Evolutionary conservation across 495 filamentous ascomycete genomes (phyloP).

Genomic region (Penicillium turbatum): DNA sequence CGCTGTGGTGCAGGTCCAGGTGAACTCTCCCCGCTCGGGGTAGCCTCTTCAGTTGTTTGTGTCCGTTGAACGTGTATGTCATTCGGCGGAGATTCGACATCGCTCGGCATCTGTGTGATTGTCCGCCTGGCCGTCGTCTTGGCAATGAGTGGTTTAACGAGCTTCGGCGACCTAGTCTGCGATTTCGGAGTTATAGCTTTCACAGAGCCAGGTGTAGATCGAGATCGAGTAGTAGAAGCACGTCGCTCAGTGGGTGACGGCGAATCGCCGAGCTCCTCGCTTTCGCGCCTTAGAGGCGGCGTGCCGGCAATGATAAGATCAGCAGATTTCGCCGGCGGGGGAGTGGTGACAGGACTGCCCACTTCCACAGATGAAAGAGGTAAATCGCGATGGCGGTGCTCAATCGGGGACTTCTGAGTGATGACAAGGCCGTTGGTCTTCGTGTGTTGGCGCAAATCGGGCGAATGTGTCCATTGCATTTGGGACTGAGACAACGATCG

Average conservation of each 20-base stretch:
- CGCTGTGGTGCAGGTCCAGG: not conserved
- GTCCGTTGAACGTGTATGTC: not conserved
- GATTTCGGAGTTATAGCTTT: not conserved
- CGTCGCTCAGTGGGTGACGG: conserved; percentile 9
- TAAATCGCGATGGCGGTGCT: conserved; percentile 13
- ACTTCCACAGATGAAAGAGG: conserved; percentile 26
- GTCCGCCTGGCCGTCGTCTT: not conserved
- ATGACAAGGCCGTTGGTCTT: not conserved
- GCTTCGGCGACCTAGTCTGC: not conserved
- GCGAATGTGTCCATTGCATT: not conserved
- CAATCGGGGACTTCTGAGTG: not conserved
- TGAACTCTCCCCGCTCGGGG: not conserved
- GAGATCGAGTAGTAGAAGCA: not conserved
- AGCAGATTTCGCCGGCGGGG: not conserved
- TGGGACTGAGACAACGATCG: not conserved
- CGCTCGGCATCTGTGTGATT: not conserved
- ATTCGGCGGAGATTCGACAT: not conserved
- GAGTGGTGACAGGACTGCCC: not conserved
- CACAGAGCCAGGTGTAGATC: not conserved
- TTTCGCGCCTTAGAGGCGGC: conserved; percentile 12
- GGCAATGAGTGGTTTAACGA: not conserved
- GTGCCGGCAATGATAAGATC: conserved; percentile 2
- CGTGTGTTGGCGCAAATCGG: not conserved
- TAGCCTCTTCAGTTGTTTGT: not conserved
- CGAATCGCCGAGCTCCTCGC: conserved; percentile 29